Evolutionary conservation across 257 asterid genomes (phyloP), one percentile per base, ranked within the genome.

Genomic region (Ilex aquifolium): DNA sequence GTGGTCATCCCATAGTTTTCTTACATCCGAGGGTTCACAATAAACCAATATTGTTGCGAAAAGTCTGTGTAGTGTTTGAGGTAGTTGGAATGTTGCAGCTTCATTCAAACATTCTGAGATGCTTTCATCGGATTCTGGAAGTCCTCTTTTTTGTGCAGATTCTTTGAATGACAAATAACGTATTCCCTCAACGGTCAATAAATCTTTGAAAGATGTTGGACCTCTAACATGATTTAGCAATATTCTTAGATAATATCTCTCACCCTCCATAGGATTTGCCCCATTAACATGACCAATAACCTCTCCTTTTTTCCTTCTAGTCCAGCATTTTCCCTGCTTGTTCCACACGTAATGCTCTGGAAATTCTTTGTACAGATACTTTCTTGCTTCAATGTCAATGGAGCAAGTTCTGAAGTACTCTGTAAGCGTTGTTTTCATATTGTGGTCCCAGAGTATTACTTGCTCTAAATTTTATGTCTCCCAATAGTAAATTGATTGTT

Each of bases 31-130:
- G 21, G 69, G 54, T 11, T 49, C 59, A 56, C 59, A 62, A 31
- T 62, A 48, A 2, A 1, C 42, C 1, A 36, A 36, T 4, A 36
- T 36, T 36, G 11, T 56, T 44, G 64, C 60, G 13, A 68, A 74
- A 0, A 65, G 10, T 21, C 44, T 60, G 15, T 40, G n/a, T 1
- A 64, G 14, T 1, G 42, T 16, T 3, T 36, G 36, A 6, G 69
- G 64, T 70, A 64, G 62, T 68, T 62, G 57, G 57, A 68, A 65
- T 4, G 65, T 40, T 1, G 48, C 7, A 2, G 31, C 69, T 15
- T 74, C 50, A 13, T 46, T 30, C 12, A 68, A 15, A 56, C 52
- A 59, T 44, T 73, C 44, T 31, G 27, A 31, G 10, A 48, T 53
- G 9, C 64, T 69, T 2, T 31, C 4, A 55, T 69, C 53, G 2